Base-by-base conservation (phyloP, 805 yeast species). In the Saccharomycopsis synnaedendra region DNA sequence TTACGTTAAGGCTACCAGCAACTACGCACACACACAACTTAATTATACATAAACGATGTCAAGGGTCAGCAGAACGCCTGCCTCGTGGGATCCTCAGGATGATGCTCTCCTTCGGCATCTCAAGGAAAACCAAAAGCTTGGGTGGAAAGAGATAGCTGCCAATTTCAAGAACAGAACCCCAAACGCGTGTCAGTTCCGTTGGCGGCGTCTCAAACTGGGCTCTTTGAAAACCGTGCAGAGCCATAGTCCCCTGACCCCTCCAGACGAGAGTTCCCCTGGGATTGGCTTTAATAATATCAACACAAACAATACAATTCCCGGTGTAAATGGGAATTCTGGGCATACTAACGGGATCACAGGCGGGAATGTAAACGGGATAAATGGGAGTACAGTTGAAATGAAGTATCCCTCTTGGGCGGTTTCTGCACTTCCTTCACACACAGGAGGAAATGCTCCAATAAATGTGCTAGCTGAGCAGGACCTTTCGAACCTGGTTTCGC, bases 141-240 rank as follows among this genome's bases (percentile, higher is more conserved):
- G 95, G 1, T 86, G 95, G 95, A 79, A 86, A 62, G 95, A 86
- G 55, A 85, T 86, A 44, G 81, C 93, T 1, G 72, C 80, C 34
- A 84, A 82, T 58, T 86, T 86, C 62, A 72, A 77, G 40, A 82
- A 82, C 60, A 68, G 95, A 59, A 86, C 95, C 3, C 88, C 94
- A 36, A 86, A 85, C 60, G 94, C 94, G 2, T 85, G 95, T 57
- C 94, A 85, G 64, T 85, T 85, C 60, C 75, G 95, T 56, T 86
- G 95, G 95, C 74, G 95, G 61, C 65, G 95, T 53, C 65, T 80
- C 42, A 75, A 68, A 56, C 61, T 67, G 6, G 72, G 74, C 6
- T 64, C 70, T 10, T 55, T 69, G 39, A 61, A 69, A 31, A 48
- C 45, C 54, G 11, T 51, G 56, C 8, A 49, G 53, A 1, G 43